These are phyloP conservation scores for Ballota nigra DNA, from an alignment of 257 asterid species.

Conservation along the genomic window DNA sequence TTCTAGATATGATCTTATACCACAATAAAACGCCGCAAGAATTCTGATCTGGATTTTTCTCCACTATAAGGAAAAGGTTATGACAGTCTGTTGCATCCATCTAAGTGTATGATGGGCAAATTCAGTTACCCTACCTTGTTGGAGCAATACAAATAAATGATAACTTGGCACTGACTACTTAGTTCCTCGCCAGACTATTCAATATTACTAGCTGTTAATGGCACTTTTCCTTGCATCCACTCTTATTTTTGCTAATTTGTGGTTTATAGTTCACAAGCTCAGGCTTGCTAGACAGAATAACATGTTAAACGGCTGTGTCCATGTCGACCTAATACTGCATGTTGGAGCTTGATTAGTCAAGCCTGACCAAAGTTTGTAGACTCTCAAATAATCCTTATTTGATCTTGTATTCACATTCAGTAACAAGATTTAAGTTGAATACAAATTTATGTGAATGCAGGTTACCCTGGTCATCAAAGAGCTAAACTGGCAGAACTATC, in stretches of 20 bases:
- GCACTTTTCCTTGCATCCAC: background rate
- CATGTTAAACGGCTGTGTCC: background rate
- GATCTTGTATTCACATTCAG: slow-evolving; percentile 11
- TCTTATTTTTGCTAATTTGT: background rate
- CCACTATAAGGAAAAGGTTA: background rate
- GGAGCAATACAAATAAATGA: background rate
- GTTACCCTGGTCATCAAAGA: slow-evolving; percentile 80
- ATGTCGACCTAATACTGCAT: background rate
- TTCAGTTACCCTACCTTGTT: background rate
- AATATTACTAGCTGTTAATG: background rate
- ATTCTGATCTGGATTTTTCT: background rate
- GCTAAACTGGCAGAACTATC: slow-evolving; percentile 78
- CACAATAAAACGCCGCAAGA: background rate
- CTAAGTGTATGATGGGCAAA: background rate
- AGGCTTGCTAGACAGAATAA: background rate
- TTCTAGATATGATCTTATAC: background rate
- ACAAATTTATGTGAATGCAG: slow-evolving; percentile 33
- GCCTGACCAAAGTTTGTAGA: background rate
- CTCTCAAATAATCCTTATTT: background rate
- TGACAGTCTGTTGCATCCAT: background rate
- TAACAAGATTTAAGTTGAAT: background rate
- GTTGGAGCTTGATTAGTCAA: background rate
- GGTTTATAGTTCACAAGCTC: background rate
- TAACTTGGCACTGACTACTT: background rate
- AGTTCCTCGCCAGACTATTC: background rate